phyloP scores from a whole-genome alignment of 768 basidiomycete genomes.

The Xerocomellus chrysenteron region DNA sequence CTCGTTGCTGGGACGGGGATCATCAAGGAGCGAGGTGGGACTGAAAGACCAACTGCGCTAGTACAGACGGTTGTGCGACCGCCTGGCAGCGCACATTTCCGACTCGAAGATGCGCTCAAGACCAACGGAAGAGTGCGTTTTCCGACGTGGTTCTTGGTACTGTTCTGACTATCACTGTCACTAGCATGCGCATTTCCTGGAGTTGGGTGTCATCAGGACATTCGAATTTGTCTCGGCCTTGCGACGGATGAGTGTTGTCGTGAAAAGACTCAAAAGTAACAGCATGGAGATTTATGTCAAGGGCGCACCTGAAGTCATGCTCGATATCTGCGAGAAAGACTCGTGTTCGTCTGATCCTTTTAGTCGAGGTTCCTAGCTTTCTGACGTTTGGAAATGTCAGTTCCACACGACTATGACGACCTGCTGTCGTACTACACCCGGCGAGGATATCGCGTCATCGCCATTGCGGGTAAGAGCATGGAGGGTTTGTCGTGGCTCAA shows the following conservation, averaged over 20 bases:
- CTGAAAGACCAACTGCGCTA: slow-evolving; percentile 76
- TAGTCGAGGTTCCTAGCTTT: neutral
- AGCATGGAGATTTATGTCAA: slow-evolving; percentile 99
- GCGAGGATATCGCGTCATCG: slow-evolving; percentile 96
- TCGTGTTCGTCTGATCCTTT: slow-evolving; percentile 68
- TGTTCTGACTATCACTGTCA: neutral
- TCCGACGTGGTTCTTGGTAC: neutral
- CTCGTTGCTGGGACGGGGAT: slow-evolving; percentile 64
- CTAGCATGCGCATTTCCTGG: slow-evolving; percentile 95
- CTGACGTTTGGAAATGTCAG: slow-evolving; percentile 41
- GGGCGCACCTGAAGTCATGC: slow-evolving; percentile 99
- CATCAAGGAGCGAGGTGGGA: slow-evolving; percentile 61
- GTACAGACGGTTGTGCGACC: slow-evolving; percentile 97
- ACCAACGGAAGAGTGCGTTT: slow-evolving; percentile 68
- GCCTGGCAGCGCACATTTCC: slow-evolving; percentile 88
- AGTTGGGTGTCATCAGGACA: slow-evolving; percentile 92
- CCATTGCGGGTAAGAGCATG: slow-evolving; percentile 94
- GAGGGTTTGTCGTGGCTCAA: slow-evolving; percentile 95
- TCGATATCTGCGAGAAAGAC: slow-evolving; percentile 86
- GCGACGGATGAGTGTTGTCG: slow-evolving; percentile 95
- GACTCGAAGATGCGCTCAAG: slow-evolving; percentile 90
- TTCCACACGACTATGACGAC: slow-evolving; percentile 96
- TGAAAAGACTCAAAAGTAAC: slow-evolving; percentile 88
- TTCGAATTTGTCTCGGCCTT: slow-evolving; percentile 96
- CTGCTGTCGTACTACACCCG: slow-evolving; percentile 95